Conservation (phyloP, 108 stramenopile genomes). For the Poteriospumella lacustris region DNA sequence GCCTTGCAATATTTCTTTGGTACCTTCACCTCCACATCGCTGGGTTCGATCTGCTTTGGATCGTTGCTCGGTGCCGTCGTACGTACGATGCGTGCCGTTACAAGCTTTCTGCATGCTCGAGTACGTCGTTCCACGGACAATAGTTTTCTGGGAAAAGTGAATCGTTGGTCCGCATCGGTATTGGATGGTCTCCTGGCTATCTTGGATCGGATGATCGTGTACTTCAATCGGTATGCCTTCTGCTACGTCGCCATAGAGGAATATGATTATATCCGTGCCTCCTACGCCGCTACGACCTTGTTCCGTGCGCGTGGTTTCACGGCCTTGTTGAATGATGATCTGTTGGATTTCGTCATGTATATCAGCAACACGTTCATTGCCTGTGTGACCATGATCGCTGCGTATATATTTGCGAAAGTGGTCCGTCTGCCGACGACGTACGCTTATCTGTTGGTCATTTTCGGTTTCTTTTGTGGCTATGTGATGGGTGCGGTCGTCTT, state of each 20-base stretch:
- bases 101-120: slow-evolving; percentile 54
- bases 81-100: too few species aligned
- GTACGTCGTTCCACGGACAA: slow-evolving; percentile 65
- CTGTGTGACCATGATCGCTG: neutral
- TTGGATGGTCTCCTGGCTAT: neutral
- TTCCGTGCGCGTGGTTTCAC: slow-evolving; percentile 70
- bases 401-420: neutral
- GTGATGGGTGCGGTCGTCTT: neutral
- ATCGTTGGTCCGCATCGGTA: neutral
- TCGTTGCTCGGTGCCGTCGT: slow-evolving; percentile 70
- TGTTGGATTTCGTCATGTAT: slow-evolving; percentile 30
- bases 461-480: neutral
- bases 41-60: slow-evolving; percentile 74
- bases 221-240: slow-evolving; percentile 77
- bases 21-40: too few species aligned
- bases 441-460: neutral
- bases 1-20: too few species aligned
- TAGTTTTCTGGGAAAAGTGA: neutral
- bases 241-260: slow-evolving; percentile 77
- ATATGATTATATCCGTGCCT: slow-evolving; percentile 67
- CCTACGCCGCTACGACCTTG: slow-evolving; percentile 61
- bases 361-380: neutral
- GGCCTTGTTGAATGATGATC: slow-evolving; percentile 29
- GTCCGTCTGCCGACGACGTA: neutral
- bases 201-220: slow-evolving; percentile 14